Evolutionary conservation across 1,284 basidiomycete species (phyloP), one percentile per base, ranked within the genome.

Genomic region (Fomitopsis pinicola): DNA sequence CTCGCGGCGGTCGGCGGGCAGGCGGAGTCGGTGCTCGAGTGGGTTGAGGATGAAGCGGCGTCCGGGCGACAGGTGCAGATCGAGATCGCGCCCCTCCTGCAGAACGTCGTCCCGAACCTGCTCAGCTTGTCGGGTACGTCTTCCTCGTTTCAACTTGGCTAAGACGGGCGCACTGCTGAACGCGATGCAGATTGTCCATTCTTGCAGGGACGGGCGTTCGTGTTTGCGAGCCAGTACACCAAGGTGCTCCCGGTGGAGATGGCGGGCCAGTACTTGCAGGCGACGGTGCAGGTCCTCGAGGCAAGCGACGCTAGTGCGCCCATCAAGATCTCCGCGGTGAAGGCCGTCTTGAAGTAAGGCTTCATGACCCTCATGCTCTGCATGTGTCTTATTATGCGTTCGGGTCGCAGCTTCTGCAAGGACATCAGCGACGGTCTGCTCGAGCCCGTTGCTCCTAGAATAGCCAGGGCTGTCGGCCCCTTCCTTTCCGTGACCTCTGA

Each of bases 281-380:
- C 93, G 6, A 92, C 95, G 0, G 82, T 97, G 35, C 84, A 88
- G 46, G 93, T 93, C 1, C 82, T 98, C n/a, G 92, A 95, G 71
- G 82, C 87, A 0, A 70, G 72, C 22, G 82, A 85, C 30, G 86
- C 90, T 0, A 82, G 86, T 17, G 82, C 94, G 17, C 91, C 94
- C 0, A 91, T 98, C 71, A 98, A 97, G 76, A 81, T 98, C 3
- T 97, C 94, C 3, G 96, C 96, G 15, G 90, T 98, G 40, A 92
- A 93, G 73, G 94, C 95, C 1, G 82, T 97, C 53, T 87, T 91
- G 70, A 95, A 96, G 95, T 96, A 69, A 62, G 84, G 69, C 5
- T 8, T 38, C 35, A 15, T 33, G 3, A 40, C 14, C 33, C 3
- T 36, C 15, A 30, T n/a, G 30, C 30, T 33, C 8, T 33, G 30